phyloP scores from a whole-genome alignment of 2,329 filamentous ascomycete genomes.

The Neonectria punicea region DNA sequence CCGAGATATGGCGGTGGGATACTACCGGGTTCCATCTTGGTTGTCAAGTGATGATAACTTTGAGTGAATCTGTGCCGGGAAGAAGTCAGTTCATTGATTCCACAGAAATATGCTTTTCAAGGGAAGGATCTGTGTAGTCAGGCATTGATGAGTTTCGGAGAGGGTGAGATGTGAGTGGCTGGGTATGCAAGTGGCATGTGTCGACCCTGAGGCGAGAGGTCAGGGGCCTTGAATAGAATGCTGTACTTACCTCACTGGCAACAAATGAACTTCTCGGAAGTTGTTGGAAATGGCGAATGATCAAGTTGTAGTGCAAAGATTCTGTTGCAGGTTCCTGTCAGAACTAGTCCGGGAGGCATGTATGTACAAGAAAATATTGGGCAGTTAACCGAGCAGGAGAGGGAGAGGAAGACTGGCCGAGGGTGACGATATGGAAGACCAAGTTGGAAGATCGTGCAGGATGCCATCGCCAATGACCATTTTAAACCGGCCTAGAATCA shows the following conservation, averaged over 20 bases:
- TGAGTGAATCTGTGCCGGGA: constrained; percentile 34
- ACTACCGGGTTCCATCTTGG: constrained; percentile 50
- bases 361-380: background rate
- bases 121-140: background rate
- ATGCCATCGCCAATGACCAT: background rate
- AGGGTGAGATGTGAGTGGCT: too few relatives aligned
- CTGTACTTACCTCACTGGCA: constrained; percentile 46
- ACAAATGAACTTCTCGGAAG: constrained; percentile 46
- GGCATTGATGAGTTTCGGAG: background rate
- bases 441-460: background rate
- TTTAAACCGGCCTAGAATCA: background rate
- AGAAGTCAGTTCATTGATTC: constrained; percentile 11
- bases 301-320: constrained; percentile 45
- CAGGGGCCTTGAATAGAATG: background rate
- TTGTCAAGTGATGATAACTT: constrained; percentile 49
- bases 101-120: background rate
- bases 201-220: background rate
- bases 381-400: background rate
- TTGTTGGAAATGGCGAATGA: constrained; percentile 46
- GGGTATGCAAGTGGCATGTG: background rate
- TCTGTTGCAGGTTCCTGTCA: constrained; percentile 23
- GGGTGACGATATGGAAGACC: background rate
- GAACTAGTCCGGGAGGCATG: background rate
- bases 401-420: background rate
- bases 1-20: constrained; percentile 47